Evolutionary conservation across 192 early-diverging fungal genomes (phyloP).

Genomic region (Coemansia umbellata): DNA sequence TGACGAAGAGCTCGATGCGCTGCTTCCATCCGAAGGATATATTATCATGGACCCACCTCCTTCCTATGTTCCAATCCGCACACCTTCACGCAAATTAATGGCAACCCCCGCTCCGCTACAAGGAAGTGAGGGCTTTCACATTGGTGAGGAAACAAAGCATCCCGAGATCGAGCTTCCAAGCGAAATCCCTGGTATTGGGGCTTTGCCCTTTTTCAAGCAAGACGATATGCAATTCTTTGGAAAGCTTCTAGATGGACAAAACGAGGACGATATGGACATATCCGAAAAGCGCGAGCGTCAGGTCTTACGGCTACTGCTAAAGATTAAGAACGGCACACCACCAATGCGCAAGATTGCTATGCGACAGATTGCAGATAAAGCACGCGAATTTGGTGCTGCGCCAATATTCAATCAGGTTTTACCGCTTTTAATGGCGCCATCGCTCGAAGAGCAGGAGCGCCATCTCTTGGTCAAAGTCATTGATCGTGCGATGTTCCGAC

Average conservation of each 20-base stretch:
- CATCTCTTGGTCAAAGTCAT: constrained; percentile 98
- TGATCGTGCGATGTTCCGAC: constrained; percentile 91
- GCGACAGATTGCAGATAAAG: constrained; percentile 94
- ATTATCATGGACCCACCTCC: constrained; percentile 86
- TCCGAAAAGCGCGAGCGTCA: constrained; percentile 94
- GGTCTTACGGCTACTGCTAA: constrained; percentile 91
- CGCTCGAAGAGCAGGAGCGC: constrained; percentile 96
- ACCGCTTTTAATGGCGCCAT: constrained; percentile 94
- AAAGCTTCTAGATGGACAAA: constrained; percentile 78
- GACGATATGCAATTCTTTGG: constrained; percentile 99
- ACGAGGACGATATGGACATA: constrained; percentile 74
- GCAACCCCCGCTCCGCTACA: constrained; percentile 88
- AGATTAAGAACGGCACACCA: constrained; percentile 98
- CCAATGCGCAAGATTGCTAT: constrained; percentile 90
- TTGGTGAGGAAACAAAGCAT: constrained; percentile 73
- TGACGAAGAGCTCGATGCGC: constrained; percentile 92
- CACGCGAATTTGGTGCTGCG: constrained; percentile 89
- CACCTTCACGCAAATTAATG: constrained; percentile 91
- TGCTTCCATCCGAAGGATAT: constrained; percentile 90
- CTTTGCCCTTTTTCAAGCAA: constrained; percentile 89
- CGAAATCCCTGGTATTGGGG: constrained; percentile 85
- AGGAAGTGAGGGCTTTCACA: constrained; percentile 68
- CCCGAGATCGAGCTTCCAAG: constrained; percentile 65
- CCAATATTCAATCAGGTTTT: constrained; percentile 96
- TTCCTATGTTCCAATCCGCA: constrained; percentile 89